A percentile compares a stretch with the other conserved stretches of the same genome.
Conservation (phyloP, 306 rosid species). For the Prunus fruticosa region DNA sequence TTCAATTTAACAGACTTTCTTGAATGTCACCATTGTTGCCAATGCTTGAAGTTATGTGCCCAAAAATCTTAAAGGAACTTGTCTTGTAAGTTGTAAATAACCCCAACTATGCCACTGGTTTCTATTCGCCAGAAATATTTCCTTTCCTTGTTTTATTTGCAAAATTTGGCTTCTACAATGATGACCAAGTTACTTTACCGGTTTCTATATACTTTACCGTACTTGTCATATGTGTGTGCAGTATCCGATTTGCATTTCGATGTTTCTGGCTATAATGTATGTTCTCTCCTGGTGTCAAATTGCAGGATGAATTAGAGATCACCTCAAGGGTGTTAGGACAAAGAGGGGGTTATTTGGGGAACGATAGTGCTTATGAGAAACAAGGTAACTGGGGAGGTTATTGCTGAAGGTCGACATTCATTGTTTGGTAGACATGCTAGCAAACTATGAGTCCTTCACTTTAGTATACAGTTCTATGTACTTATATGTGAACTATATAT, state of each 20-base stretch:
- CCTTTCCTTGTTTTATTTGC: not conserved
- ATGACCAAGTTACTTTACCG: not conserved
- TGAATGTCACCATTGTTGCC: not conserved
- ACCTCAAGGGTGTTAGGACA: slow-evolving; percentile 65
- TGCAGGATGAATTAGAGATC: slow-evolving; percentile 90
- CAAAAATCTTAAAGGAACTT: not conserved
- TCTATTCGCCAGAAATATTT: not conserved
- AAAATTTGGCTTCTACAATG: not conserved
- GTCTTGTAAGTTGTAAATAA: not conserved
- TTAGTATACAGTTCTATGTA: not conserved
- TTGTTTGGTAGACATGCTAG: slow-evolving; percentile 65
- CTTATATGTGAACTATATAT: not conserved
- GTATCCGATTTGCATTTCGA: not conserved
- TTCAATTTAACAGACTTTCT: not conserved
- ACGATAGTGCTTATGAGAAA: slow-evolving; percentile 64
- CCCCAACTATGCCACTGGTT: not conserved
- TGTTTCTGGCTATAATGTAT: not conserved
- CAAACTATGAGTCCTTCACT: slow-evolving; percentile 45
- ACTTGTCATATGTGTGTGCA: not conserved
- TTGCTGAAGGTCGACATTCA: slow-evolving; percentile 95
- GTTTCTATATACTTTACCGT: not conserved
- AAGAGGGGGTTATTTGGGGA: slow-evolving; percentile 69
- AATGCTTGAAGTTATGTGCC: not conserved
- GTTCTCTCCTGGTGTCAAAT: not conserved
- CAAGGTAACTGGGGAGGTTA: slow-evolving; percentile 74